A percentile compares a stretch with the other conserved stretches of the same genome.
These are phyloP conservation scores for Tylopilus vinaceipallidus DNA, from an alignment of 768 basidiomycete species.

Conservation along the genomic window DNA sequence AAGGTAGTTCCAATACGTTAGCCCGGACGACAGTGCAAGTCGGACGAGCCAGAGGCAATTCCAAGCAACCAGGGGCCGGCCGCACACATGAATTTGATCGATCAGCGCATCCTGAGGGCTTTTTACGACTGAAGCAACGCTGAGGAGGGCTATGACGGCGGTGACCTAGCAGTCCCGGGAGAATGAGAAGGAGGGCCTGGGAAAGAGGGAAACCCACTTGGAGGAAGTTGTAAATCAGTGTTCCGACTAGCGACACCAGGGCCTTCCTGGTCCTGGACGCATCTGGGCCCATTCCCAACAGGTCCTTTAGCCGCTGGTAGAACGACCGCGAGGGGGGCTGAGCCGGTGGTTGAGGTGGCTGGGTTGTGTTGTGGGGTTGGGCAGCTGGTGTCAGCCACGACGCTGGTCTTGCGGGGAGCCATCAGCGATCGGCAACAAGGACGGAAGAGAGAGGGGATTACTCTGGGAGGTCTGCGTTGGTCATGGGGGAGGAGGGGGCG, in stretches of 20 bases:
- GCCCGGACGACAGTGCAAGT: slow-evolving; percentile 43
- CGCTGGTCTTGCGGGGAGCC: slow-evolving; percentile 16
- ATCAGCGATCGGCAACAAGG: slow-evolving; percentile 18
- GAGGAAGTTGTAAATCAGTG: slow-evolving; percentile 45
- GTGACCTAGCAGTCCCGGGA: slow-evolving; percentile 40
- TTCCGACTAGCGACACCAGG: slow-evolving; percentile 51
- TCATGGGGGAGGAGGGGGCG: slow-evolving; percentile 16
- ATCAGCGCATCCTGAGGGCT: slow-evolving; percentile 41
- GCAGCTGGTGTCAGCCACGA: slow-evolving; percentile 26
- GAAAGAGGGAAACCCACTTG: slow-evolving; percentile 43
- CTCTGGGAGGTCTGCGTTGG: slow-evolving; percentile 15
- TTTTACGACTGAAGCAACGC: slow-evolving; percentile 42
- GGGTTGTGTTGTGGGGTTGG: slow-evolving; percentile 18
- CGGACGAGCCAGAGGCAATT: slow-evolving; percentile 62
- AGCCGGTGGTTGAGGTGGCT: not conserved
- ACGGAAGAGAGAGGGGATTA: slow-evolving; percentile 13
- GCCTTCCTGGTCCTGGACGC: slow-evolving; percentile 52
- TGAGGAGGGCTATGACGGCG: slow-evolving; percentile 49
- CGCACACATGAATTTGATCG: slow-evolving; percentile 63
- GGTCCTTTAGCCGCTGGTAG: slow-evolving; percentile 30
- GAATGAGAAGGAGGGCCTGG: slow-evolving; percentile 1
- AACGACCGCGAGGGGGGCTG: slow-evolving; percentile 15
- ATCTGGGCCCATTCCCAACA: slow-evolving; percentile 54
- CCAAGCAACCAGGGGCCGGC: slow-evolving; percentile 66
- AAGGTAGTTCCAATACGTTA: slow-evolving; percentile 58